Evolutionary conservation across 306 rosid species (phyloP).

Genomic region (Ormosia emarginata): DNA sequence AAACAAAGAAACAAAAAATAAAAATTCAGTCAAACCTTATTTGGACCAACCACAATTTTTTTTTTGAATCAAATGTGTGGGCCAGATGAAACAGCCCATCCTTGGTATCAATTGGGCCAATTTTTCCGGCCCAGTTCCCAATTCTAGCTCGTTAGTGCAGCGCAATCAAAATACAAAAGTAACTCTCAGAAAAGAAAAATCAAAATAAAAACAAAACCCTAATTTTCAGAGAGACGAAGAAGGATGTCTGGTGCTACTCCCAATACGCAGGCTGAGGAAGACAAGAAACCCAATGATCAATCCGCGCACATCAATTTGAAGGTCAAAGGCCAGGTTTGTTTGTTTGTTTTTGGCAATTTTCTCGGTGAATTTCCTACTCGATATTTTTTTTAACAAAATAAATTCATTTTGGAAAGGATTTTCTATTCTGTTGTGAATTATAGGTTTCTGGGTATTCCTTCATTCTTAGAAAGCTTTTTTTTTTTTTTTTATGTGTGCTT

Average conservation of each 20-base stretch:
- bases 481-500: not conserved
- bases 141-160: not conserved
- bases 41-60: too few species aligned
- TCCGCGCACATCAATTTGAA: conserved; percentile 64
- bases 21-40: too few species aligned
- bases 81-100: not conserved
- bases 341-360: not conserved
- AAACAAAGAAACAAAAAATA: too few species aligned
- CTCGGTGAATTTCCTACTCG: not conserved
- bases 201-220: conserved; percentile 23
- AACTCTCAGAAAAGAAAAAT: not conserved
- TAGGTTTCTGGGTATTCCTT: not conserved
- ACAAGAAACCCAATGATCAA: conserved; percentile 68
- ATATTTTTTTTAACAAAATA: not conserved
- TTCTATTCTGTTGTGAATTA: not conserved
- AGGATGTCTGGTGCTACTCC: conserved; percentile 47
- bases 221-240: conserved; percentile 13
- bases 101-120: not conserved
- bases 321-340: conserved; percentile 77
- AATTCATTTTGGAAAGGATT: not conserved
- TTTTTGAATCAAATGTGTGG: too few species aligned
- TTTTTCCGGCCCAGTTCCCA: not conserved
- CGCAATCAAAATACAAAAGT: not conserved
- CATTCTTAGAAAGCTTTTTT: not conserved
- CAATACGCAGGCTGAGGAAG: conserved; percentile 54